These are phyloP conservation scores for Beta corolliflora DNA, from an alignment of 179 eudicot genomes.

Conservation along the genomic window DNA sequence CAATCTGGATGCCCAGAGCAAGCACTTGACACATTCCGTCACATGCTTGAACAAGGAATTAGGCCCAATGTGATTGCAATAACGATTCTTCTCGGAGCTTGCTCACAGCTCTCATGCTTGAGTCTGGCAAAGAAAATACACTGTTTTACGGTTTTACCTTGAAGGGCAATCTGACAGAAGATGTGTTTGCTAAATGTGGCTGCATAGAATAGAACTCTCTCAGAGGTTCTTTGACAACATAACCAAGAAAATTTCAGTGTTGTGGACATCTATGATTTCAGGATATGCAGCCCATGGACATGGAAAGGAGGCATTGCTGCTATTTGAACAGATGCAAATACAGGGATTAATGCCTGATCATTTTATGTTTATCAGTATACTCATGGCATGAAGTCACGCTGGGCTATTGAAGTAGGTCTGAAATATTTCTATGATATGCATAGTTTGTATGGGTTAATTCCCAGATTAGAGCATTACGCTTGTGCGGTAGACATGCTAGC, in stretches of 20 bases:
- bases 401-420: constrained; percentile 57
- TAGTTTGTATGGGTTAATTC: constrained; percentile 36
- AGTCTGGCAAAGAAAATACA: constrained; percentile 57
- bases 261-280: constrained; percentile 61
- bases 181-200: constrained; percentile 57
- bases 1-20: constrained; percentile 45
- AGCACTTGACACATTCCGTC: constrained; percentile 46
- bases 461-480: constrained; percentile 66
- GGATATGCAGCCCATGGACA: constrained; percentile 68
- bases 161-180: constrained; percentile 43
- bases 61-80: constrained; percentile 45
- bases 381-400: constrained; percentile 64
- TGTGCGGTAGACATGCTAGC: constrained; percentile 76
- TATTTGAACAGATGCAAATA: constrained; percentile 50
- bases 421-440: constrained; percentile 19
- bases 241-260: constrained; percentile 44
- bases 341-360: constrained; percentile 53
- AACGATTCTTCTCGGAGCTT: constrained; percentile 52
- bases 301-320: constrained; percentile 49
- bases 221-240: constrained; percentile 44
- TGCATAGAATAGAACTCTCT: constrained; percentile 39
- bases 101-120: constrained; percentile 59
- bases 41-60: constrained; percentile 40
- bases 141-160: constrained; percentile 40
- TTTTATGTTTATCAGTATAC: constrained; percentile 50